Conservation (phyloP, 179 eudicot species). For the Drosera spatulata region DNA sequence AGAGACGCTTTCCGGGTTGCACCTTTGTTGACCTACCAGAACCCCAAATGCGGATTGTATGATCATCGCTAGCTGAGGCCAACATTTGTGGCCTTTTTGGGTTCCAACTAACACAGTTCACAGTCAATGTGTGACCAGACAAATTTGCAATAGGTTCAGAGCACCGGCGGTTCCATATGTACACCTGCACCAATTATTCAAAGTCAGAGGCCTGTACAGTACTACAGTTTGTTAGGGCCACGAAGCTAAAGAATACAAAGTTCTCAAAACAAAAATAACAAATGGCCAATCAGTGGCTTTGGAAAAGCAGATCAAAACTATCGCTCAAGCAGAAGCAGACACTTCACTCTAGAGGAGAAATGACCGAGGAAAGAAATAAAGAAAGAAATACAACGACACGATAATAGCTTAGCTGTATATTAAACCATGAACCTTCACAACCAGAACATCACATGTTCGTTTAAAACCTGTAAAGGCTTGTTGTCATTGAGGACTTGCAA, state of each 20-base stretch:
- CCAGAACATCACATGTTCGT: no score
- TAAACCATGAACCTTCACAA: no score
- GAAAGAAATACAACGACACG: no score
- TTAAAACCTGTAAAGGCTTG: no score
- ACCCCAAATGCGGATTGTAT: slow-evolving; percentile 96
- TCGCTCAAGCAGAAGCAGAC: no score
- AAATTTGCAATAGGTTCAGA: slow-evolving; percentile 61
- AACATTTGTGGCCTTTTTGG: slow-evolving; percentile 60
- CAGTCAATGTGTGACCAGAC: slow-evolving; percentile 72
- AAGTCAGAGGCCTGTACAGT: not conserved
- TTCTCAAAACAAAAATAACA: no score
- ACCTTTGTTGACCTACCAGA: slow-evolving; percentile 13
- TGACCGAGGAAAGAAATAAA: no score
- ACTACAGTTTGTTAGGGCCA: not conserved
- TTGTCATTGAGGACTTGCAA: no score
- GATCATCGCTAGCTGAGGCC: slow-evolving; percentile 97
- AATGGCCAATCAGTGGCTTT: no score
- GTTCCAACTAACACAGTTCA: slow-evolving; percentile 95
- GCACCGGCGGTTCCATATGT: slow-evolving; percentile 65
- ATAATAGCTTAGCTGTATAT: no score
- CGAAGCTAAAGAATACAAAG: not conserved
- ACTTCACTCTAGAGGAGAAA: no score
- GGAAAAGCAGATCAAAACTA: no score
- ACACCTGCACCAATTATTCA: slow-evolving; percentile 39
- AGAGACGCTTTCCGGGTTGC: not conserved